These are phyloP conservation scores for Ilyonectria destructans DNA, from an alignment of 2,329 filamentous ascomycete species.

Conservation along the genomic window DNA sequence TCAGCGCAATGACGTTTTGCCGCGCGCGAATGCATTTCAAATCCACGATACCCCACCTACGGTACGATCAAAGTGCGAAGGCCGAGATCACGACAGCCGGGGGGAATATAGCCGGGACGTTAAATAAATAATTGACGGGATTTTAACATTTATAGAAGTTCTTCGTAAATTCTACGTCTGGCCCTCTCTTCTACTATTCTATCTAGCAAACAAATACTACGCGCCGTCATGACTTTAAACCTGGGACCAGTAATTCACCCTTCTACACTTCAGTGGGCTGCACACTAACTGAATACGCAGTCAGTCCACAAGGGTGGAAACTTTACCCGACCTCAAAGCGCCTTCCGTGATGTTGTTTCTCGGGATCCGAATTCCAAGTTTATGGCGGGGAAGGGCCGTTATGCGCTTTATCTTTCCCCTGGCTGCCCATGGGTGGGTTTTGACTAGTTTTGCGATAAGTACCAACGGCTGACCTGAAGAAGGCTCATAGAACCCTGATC, in stretches of 20 bases:
- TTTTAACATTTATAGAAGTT: background rate
- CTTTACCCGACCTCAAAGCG: conserved; percentile 68
- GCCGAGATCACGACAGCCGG: too few species aligned
- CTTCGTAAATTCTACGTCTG: background rate
- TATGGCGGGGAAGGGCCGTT: conserved; percentile 72
- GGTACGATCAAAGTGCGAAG: background rate
- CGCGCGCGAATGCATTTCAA: background rate
- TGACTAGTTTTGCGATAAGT: too few species aligned
- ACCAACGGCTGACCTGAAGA: background rate
- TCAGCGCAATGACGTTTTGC: background rate
- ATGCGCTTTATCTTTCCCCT: conserved; percentile 74
- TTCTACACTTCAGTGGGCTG: too few species aligned
- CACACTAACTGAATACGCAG: background rate
- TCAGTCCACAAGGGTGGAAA: conserved; percentile 60
- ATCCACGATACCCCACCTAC: background rate
- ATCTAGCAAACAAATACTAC: background rate
- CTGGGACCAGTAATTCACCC: conserved; percentile 7
- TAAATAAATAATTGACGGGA: background rate
- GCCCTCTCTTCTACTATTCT: too few species aligned
- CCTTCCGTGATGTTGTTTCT: conserved; percentile 72
- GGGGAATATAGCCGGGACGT: background rate
- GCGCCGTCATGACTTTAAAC: background rate
- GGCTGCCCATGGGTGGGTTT: conserved; percentile 75
- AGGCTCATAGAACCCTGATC: conserved; percentile 82
- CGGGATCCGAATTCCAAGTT: conserved; percentile 66